Evolutionary conservation across 768 basidiomycete genomes (phyloP).

Genomic region (Cyclocybe cylindracea): DNA sequence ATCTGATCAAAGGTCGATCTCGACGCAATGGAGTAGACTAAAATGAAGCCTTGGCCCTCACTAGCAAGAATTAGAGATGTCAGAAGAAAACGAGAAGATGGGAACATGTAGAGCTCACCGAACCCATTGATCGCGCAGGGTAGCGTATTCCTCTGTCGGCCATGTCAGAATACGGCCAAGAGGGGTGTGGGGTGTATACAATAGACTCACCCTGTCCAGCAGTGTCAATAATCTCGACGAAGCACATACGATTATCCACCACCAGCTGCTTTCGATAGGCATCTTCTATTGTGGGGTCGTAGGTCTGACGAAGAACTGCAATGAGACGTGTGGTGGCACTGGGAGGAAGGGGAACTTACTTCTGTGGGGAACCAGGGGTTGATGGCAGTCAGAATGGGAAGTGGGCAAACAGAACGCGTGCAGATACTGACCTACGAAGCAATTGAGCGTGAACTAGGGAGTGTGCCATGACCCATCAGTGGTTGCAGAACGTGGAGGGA

Average conservation of each 20-base stretch:
- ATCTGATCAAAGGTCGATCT: slow-evolving; percentile 88
- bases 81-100: slow-evolving; percentile 8
- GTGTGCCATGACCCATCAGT: slow-evolving; percentile 6
- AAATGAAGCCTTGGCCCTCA: slow-evolving; percentile 96
- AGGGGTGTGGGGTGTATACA: slow-evolving; percentile 18
- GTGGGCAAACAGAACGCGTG: slow-evolving; percentile 4
- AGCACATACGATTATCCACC: slow-evolving; percentile 93
- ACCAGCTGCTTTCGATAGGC: slow-evolving; percentile 95
- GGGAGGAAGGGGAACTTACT: slow-evolving; percentile 36
- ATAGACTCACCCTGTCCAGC: slow-evolving; percentile 85
- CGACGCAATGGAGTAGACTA: slow-evolving; percentile 97
- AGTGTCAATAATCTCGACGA: slow-evolving; percentile 96
- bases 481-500: slow-evolving; percentile 3
- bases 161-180: slow-evolving; percentile 1
- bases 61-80: slow-evolving; percentile 45
- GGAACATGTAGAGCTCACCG: slow-evolving; percentile 56
- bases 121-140: slow-evolving; percentile 97
- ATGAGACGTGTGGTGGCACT: slow-evolving; percentile 9
- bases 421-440: slow-evolving; percentile 82
- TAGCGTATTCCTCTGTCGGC: slow-evolving; percentile 89
- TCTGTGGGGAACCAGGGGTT: slow-evolving; percentile 37
- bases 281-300: slow-evolving; percentile 98
- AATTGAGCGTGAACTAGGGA: slow-evolving; percentile 87
- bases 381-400: slow-evolving; percentile 6
- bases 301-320: slow-evolving; percentile 58